phyloP scores from a whole-genome alignment of 2,329 filamentous ascomycete genomes.

The Annulohypoxylon truncatum region DNA sequence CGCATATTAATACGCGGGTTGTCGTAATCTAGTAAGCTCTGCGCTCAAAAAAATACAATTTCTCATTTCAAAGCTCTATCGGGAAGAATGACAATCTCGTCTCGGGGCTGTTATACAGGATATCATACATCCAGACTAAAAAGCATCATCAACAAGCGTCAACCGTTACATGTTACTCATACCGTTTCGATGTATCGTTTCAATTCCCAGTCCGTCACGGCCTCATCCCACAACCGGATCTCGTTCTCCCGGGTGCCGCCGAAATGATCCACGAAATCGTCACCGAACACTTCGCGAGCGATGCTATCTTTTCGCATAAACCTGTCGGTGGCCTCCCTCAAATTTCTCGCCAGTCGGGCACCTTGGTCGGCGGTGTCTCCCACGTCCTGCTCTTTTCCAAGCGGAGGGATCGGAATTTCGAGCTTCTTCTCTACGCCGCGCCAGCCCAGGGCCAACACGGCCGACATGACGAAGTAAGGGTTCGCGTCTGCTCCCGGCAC shows the following conservation, averaged over 20 bases:
- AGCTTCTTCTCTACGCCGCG: slow-evolving; percentile 93
- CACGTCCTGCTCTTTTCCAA: slow-evolving; percentile 86
- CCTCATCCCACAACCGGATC: slow-evolving; percentile 90
- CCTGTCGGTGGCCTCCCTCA: slow-evolving; percentile 84
- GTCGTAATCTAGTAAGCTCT: background rate
- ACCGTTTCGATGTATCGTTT: slow-evolving; percentile 84
- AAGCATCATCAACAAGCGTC: background rate
- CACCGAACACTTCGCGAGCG: slow-evolving; percentile 92
- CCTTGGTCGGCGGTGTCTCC: slow-evolving; percentile 78
- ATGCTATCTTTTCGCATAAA: slow-evolving; percentile 85
- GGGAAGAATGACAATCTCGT: background rate
- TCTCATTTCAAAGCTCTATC: background rate
- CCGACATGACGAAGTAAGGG: slow-evolving; percentile 85
- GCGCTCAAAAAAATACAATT: background rate
- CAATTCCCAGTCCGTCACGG: slow-evolving; percentile 94
- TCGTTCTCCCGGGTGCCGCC: slow-evolving; percentile 94
- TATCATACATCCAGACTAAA: slow-evolving; percentile 18
- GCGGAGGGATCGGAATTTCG: slow-evolving; percentile 81
- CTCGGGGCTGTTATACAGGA: slow-evolving; percentile 13
- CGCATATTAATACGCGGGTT: background rate
- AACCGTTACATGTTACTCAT: slow-evolving; percentile 45
- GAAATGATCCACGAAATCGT: slow-evolving; percentile 96
- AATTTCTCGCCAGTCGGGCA: slow-evolving; percentile 80
- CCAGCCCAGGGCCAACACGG: slow-evolving; percentile 89
- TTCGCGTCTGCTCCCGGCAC: slow-evolving; percentile 96